Evolutionary conservation across 2,329 filamentous ascomycete species (phyloP).

Genomic region (Phyllosticta citriasiana): DNA sequence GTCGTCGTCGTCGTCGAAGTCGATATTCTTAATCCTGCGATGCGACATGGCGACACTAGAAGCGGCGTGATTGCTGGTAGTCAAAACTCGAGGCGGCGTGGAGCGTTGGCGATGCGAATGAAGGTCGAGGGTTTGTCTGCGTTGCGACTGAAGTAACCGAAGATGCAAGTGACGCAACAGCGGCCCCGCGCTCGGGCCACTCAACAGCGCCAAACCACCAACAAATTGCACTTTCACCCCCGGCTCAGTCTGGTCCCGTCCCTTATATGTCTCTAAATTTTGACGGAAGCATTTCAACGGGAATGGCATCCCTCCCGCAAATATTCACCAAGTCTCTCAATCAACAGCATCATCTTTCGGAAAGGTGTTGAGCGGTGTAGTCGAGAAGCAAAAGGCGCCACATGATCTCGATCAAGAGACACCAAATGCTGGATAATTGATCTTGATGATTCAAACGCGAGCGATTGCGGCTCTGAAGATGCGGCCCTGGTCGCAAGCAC

Average conservation of each 20-base stretch:
- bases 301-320: too few species aligned
- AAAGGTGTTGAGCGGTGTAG: too few species aligned
- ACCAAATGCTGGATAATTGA: neutral
- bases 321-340: too few species aligned
- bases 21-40: conserved; percentile 10
- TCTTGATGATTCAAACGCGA: neutral
- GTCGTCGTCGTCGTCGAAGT: conserved; percentile 71
- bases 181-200: neutral
- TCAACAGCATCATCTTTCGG: too few species aligned
- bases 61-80: neutral
- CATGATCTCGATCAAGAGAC: too few species aligned
- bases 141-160: neutral
- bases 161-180: neutral
- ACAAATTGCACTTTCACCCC: neutral
- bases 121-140: neutral
- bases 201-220: neutral
- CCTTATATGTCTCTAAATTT: too few species aligned
- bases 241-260: too few species aligned
- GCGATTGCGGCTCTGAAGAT: neutral
- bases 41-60: conserved; percentile 4
- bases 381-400: too few species aligned
- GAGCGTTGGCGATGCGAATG: neutral
- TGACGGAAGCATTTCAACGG: too few species aligned
- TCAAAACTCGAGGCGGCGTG: too few species aligned
- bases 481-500: neutral